These are phyloP conservation scores for Sporobolomyces pararoseus DNA, from an alignment of 768 basidiomycete species.

Conservation along the genomic window DNA sequence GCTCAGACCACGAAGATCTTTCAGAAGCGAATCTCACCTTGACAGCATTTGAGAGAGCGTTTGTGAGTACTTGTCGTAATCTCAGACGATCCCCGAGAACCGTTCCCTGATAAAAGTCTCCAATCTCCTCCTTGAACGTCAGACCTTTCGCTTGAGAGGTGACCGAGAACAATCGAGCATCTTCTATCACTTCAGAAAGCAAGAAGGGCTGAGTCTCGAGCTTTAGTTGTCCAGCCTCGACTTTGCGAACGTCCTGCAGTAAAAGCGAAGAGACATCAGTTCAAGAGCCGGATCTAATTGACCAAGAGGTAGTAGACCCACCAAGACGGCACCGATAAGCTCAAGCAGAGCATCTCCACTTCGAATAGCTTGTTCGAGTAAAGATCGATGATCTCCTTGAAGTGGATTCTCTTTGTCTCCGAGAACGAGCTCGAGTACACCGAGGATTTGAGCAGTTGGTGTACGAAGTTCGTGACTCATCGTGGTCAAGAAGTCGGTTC, in stretches of 20 bases:
- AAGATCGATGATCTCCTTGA: neutral
- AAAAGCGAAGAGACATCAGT: no score
- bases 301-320: neutral
- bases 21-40: constrained; percentile 16
- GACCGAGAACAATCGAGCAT: constrained; percentile 35
- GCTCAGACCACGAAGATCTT: neutral
- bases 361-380: constrained; percentile 37
- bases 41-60: constrained; percentile 39
- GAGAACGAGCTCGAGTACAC: constrained; percentile 38
- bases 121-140: constrained; percentile 30
- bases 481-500: constrained; percentile 40
- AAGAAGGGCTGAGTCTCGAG: constrained; percentile 38
- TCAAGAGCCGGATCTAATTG: neutral
- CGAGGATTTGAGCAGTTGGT: constrained; percentile 39
- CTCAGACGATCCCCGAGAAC: constrained; percentile 39
- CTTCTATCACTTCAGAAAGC: constrained; percentile 25
- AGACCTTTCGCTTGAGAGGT: constrained; percentile 35
- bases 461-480: constrained; percentile 43
- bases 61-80: constrained; percentile 38
- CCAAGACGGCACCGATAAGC: constrained; percentile 35
- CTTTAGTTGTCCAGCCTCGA: constrained; percentile 39
- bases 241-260: constrained; percentile 41
- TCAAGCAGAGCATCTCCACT: constrained; percentile 43
- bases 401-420: constrained; percentile 15
- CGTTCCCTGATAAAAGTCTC: constrained; percentile 14